phyloP scores from a whole-genome alignment of 179 eudicot genomes.

The Beta corolliflora region DNA sequence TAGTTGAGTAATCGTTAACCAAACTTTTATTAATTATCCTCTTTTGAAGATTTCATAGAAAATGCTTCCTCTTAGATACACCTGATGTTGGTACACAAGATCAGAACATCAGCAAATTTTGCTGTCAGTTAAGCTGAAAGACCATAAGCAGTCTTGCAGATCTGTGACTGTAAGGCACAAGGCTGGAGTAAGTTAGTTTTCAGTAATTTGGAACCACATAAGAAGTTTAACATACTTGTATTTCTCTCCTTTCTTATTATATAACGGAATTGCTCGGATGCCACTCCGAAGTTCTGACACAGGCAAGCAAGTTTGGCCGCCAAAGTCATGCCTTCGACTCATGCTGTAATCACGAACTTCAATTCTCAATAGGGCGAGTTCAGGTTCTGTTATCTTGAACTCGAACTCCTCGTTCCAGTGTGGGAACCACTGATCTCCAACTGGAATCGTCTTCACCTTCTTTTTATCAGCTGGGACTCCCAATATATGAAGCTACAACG shows the following conservation, averaged over 20 bases:
- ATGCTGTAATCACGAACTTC: slow-evolving; percentile 53
- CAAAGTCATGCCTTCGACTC: slow-evolving; percentile 45
- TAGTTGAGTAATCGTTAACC: background rate
- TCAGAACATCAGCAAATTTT: background rate
- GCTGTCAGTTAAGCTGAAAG: slow-evolving; percentile 35
- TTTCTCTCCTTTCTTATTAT: slow-evolving; percentile 43
- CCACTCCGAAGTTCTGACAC: slow-evolving; percentile 51
- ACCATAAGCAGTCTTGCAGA: slow-evolving; percentile 44
- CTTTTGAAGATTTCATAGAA: background rate
- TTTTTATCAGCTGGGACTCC: slow-evolving; percentile 47
- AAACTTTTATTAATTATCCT: background rate
- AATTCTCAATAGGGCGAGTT: slow-evolving; percentile 55
- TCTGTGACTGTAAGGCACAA: background rate
- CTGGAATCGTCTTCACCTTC: slow-evolving; percentile 38
- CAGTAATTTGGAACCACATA: slow-evolving; percentile 37
- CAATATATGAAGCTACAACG: slow-evolving; percentile 42
- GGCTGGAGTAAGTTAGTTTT: background rate
- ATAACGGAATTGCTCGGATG: slow-evolving; percentile 52
- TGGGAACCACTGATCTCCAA: slow-evolving; percentile 57
- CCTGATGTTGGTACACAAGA: too few relatives aligned
- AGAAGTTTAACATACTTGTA: slow-evolving; percentile 53
- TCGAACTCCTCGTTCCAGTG: slow-evolving; percentile 58
- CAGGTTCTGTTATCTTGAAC: slow-evolving; percentile 55
- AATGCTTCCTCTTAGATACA: background rate
- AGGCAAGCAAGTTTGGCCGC: slow-evolving; percentile 62